Conservation (phyloP, 2,329 filamentous ascomycete genomes). For the Knufia petricola region DNA sequence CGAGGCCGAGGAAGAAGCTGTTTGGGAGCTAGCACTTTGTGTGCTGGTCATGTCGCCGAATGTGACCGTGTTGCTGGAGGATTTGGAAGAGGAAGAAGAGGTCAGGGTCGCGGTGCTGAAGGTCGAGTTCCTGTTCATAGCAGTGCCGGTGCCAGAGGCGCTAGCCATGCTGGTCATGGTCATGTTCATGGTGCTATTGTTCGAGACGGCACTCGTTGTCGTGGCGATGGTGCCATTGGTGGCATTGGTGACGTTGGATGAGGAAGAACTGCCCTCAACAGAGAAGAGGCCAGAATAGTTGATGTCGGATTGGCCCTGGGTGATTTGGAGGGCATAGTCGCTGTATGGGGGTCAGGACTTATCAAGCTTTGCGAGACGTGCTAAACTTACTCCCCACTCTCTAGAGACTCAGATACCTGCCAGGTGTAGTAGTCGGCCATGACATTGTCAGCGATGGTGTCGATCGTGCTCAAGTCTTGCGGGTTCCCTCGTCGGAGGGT, state of each 20-base stretch:
- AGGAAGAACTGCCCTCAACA: constrained; percentile 30
- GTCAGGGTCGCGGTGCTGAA: constrained; percentile 20
- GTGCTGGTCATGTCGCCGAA: constrained; percentile 7
- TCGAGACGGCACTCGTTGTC: constrained; percentile 8
- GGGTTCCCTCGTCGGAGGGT: constrained; percentile 45
- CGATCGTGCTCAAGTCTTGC: constrained; percentile 42
- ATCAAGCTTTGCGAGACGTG: not conserved
- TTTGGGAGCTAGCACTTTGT: constrained; percentile 10
- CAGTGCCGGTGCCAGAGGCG: constrained; percentile 47
- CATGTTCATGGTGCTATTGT: constrained; percentile 12
- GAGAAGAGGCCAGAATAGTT: constrained; percentile 50
- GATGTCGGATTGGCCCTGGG: constrained; percentile 36
- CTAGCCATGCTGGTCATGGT: constrained; percentile 15
- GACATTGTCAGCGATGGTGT: constrained; percentile 31
- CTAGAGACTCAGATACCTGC: constrained; percentile 12
- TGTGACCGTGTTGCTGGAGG: constrained; percentile 16
- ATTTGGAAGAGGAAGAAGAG: constrained; percentile 19
- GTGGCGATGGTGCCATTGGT: constrained; percentile 17
- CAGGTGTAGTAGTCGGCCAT: constrained; percentile 15
- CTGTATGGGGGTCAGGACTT: too few relatives aligned
- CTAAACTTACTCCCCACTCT: constrained; percentile 30
- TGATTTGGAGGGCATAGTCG: constrained; percentile 52
- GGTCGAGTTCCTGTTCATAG: constrained; percentile 44
- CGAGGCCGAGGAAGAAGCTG: constrained; percentile 16
- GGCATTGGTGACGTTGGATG: constrained; percentile 14